Evolutionary conservation across 2,329 filamentous ascomycete species (phyloP).

Genomic region (Colletotrichum tabaci): DNA sequence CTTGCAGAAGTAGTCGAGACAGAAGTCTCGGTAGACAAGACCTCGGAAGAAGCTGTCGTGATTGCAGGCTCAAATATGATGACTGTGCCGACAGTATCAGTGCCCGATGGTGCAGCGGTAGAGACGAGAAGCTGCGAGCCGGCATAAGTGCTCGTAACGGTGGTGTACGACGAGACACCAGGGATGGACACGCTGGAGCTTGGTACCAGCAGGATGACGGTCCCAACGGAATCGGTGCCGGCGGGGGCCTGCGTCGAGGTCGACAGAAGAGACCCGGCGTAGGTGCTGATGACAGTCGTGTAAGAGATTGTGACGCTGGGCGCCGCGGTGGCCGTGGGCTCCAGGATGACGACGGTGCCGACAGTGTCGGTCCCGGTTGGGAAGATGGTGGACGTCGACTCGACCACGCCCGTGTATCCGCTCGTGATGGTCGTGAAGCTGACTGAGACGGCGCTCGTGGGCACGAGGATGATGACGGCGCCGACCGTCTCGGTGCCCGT

Average conservation of each 20-base stretch:
- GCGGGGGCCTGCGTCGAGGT: conserved; percentile 25
- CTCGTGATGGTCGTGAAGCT: conserved; percentile 27
- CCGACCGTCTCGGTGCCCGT: conserved; percentile 18
- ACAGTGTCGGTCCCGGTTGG: conserved; percentile 18
- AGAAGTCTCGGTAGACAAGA: too few species aligned
- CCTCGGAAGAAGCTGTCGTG: not conserved
- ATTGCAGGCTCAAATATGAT: conserved; percentile 25
- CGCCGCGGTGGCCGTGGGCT: conserved; percentile 6
- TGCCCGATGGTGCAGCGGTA: not conserved
- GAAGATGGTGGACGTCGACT: conserved; percentile 16
- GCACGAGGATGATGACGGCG: conserved; percentile 18
- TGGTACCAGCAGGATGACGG: conserved; percentile 1
- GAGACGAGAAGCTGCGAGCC: not conserved
- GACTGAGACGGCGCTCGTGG: conserved; percentile 1
- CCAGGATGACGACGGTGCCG: conserved; percentile 29
- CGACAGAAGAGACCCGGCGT: conserved; percentile 12
- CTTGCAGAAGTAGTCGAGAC: not conserved
- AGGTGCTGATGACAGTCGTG: conserved; percentile 6
- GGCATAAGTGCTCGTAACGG: conserved; percentile 1
- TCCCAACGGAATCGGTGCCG: conserved; percentile 23
- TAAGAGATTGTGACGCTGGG: conserved; percentile 12
- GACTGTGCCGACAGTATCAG: conserved; percentile 11
- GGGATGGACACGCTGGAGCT: conserved; percentile 1
- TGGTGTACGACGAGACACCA: conserved; percentile 9
- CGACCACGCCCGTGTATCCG: conserved; percentile 13